phyloP scores from a whole-genome alignment of 306 rosid species.

The Fagus crenata region DNA sequence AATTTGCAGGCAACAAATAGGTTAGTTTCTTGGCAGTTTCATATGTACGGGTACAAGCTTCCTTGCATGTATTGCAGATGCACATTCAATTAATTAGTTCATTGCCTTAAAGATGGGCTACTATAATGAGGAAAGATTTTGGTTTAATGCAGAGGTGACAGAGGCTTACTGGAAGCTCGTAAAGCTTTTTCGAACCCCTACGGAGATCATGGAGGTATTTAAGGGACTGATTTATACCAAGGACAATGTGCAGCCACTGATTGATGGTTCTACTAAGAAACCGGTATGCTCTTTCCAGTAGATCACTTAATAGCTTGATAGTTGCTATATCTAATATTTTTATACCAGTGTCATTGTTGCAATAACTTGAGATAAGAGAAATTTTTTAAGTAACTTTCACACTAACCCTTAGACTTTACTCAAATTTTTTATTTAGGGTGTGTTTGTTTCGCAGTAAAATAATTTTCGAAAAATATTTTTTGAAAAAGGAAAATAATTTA shows the following conservation, averaged over 20 bases:
- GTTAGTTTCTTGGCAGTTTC: neutral
- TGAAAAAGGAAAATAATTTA: too few species aligned
- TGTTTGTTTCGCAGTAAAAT: too few species aligned
- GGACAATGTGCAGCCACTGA: slow-evolving; percentile 6
- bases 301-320: too few species aligned
- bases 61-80: neutral
- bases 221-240: slow-evolving; percentile 28
- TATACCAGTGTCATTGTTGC: too few species aligned
- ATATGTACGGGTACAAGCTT: neutral
- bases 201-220: slow-evolving; percentile 25
- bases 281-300: neutral
- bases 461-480: too few species aligned
- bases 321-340: too few species aligned
- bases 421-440: too few species aligned
- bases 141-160: slow-evolving; percentile 24
- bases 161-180: neutral
- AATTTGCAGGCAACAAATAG: slow-evolving; percentile 32
- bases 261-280: slow-evolving; percentile 1
- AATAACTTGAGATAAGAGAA: too few species aligned
- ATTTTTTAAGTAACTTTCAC: too few species aligned
- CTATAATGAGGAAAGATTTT: neutral
- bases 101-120: neutral
- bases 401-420: too few species aligned
- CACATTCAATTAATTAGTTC: neutral
- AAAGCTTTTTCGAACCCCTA: slow-evolving; percentile 22